These are phyloP conservation scores for Fistulinella cinereoalba DNA, from an alignment of 1,284 basidiomycete species.

Conservation along the genomic window DNA sequence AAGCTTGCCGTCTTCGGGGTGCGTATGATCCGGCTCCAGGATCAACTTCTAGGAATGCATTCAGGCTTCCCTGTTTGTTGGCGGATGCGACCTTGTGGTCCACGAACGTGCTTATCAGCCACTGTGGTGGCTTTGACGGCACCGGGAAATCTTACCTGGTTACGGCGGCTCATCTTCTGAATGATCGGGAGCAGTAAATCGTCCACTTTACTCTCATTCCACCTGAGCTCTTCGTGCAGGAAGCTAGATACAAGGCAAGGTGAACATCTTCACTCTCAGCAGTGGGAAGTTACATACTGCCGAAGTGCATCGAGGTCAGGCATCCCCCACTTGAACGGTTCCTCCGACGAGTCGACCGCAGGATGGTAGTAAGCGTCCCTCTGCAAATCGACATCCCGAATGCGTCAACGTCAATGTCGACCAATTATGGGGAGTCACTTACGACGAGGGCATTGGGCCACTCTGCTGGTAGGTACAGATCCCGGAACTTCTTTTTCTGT, in stretches of 20 bases:
- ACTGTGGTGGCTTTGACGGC: not conserved
- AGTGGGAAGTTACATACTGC: slow-evolving; percentile 47
- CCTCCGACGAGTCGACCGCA: slow-evolving; percentile 85
- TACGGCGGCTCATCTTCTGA: slow-evolving; percentile 80
- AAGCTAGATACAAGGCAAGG: slow-evolving; percentile 51
- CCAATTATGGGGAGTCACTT: slow-evolving; percentile 31
- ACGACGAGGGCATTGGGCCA: slow-evolving; percentile 94
- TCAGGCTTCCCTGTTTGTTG: slow-evolving; percentile 75
- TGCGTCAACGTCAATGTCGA: not conserved
- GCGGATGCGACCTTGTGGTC: slow-evolving; percentile 52
- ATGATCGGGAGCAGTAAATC: slow-evolving; percentile 93
- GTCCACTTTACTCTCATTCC: slow-evolving; percentile 86
- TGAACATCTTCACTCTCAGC: slow-evolving; percentile 1
- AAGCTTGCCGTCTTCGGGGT: slow-evolving; percentile 76
- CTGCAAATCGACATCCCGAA: slow-evolving; percentile 38
- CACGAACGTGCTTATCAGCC: slow-evolving; percentile 2
- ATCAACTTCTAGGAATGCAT: slow-evolving; percentile 58
- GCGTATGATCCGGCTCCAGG: slow-evolving; percentile 66
- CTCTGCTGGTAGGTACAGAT: slow-evolving; percentile 72
- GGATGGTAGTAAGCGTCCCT: slow-evolving; percentile 93
- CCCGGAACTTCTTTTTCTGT: slow-evolving; percentile 90
- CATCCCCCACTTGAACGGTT: slow-evolving; percentile 96
- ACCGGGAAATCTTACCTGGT: slow-evolving; percentile 47
- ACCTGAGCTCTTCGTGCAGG: slow-evolving; percentile 81
- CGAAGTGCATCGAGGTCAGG: slow-evolving; percentile 92